Evolutionary conservation across 805 yeast genomes (phyloP).

Genomic region (Metschnikowia gelsemii): DNA sequence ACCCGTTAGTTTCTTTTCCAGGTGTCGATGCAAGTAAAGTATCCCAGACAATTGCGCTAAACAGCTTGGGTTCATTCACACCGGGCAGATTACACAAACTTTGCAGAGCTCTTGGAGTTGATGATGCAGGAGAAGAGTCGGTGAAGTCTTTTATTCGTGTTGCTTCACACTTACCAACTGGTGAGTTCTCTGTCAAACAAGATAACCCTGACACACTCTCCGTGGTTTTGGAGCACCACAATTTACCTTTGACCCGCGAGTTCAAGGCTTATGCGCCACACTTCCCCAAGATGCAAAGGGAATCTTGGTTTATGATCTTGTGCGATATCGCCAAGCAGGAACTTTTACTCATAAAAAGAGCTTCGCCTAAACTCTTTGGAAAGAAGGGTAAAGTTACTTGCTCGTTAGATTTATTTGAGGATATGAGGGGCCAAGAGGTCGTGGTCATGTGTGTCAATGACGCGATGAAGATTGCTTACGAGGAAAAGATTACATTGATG

Average conservation of each 20-base stretch:
- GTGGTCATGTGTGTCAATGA: conserved; percentile 59
- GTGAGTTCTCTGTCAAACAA: conserved; percentile 46
- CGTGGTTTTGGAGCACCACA: conserved; percentile 55
- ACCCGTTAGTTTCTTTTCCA: conserved; percentile 58
- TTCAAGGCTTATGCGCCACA: conserved; percentile 72
- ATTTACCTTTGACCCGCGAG: conserved; percentile 50
- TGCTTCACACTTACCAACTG: conserved; percentile 62
- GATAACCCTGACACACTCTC: conserved; percentile 31
- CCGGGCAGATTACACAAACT: conserved; percentile 33
- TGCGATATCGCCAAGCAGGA: conserved; percentile 51
- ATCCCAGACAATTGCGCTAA: conserved; percentile 27
- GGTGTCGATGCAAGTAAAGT: conserved; percentile 31
- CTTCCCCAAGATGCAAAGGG: conserved; percentile 89
- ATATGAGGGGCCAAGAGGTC: conserved; percentile 45
- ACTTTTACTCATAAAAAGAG: conserved; percentile 67
- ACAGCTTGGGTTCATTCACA: conserved; percentile 43
- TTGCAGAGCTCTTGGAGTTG: conserved; percentile 42
- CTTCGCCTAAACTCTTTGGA: conserved; percentile 53
- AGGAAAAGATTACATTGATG: conserved; percentile 13
- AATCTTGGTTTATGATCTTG: conserved; percentile 83
- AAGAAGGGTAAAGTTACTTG: conserved; percentile 43
- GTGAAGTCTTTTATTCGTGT: conserved; percentile 48
- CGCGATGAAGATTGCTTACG: conserved; percentile 58
- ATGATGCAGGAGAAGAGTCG: conserved; percentile 14
- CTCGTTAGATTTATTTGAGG: conserved; percentile 50